These are phyloP conservation scores for Infundibulicybe gibba DNA, from an alignment of 768 basidiomycete genomes.

Conservation along the genomic window DNA sequence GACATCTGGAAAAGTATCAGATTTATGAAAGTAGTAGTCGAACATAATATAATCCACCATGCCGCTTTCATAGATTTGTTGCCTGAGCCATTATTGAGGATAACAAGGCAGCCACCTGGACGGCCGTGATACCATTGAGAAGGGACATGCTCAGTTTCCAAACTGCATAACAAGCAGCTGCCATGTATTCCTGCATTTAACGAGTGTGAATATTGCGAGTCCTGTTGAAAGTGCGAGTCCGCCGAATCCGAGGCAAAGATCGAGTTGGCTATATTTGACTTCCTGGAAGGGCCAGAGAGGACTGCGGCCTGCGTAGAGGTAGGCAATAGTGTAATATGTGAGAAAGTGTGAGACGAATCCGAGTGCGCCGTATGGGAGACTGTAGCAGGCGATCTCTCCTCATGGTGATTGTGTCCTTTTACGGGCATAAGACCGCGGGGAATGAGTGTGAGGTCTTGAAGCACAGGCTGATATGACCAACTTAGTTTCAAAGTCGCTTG, in stretches of 20 bases:
- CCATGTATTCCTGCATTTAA: constrained; percentile 5
- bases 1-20: no score
- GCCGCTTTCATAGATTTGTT: neutral
- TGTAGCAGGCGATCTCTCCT: constrained; percentile 6
- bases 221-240: neutral
- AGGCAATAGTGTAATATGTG: constrained; percentile 5
- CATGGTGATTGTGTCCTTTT: constrained; percentile 2
- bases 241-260: neutral
- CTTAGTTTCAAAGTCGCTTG: no score
- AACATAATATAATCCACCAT: constrained; percentile 4
- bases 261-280: constrained; percentile 2
- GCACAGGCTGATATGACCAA: no score
- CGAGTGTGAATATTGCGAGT: neutral
- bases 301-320: constrained; percentile 4
- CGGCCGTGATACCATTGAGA: constrained; percentile 4
- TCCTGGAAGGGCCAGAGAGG: constrained; percentile 1
- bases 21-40: no score
- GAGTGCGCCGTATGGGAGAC: constrained; percentile 8
- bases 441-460: no score
- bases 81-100: neutral
- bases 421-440: no score
- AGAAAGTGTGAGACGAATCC: constrained; percentile 8
- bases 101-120: neutral
- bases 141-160: constrained; percentile 7
- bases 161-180: constrained; percentile 3